phyloP scores from a whole-genome alignment of 768 basidiomycete species.

The Lentinus tigrinus region DNA sequence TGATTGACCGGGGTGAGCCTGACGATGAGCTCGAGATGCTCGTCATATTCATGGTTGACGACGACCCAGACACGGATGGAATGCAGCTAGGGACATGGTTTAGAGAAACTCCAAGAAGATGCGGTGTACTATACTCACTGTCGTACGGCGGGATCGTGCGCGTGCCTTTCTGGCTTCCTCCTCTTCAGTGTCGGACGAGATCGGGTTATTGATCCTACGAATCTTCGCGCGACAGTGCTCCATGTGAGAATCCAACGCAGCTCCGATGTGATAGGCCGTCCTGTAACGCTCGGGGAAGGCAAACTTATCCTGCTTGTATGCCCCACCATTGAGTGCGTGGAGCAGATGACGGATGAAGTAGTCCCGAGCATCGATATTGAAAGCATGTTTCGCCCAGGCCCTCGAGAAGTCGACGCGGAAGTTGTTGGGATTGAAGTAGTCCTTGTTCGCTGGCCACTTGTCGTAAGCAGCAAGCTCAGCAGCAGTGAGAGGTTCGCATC shows the following conservation, averaged over 20 bases:
- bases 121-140: neutral
- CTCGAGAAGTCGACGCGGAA: neutral
- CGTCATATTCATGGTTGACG: too few species aligned
- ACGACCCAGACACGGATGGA: too few species aligned
- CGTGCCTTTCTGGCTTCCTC: too few species aligned
- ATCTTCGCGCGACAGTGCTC: neutral
- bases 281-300: neutral
- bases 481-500: too few species aligned
- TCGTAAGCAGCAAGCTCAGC: too few species aligned
- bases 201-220: neutral
- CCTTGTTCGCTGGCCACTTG: too few species aligned
- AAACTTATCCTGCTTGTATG: neutral
- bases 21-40: too few species aligned
- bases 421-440: neutral
- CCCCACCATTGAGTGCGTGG: neutral
- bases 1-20: too few species aligned
- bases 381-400: neutral
- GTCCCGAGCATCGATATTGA: conserved; percentile 5
- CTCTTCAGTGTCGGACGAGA: too few species aligned
- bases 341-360: neutral
- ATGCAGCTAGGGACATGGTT: neutral
- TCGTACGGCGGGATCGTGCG: too few species aligned
- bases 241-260: neutral
- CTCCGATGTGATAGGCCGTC: neutral
- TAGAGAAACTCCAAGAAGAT: neutral